phyloP scores from a whole-genome alignment of 2,329 filamentous ascomycete species.

The Colletotrichum camelliae region DNA sequence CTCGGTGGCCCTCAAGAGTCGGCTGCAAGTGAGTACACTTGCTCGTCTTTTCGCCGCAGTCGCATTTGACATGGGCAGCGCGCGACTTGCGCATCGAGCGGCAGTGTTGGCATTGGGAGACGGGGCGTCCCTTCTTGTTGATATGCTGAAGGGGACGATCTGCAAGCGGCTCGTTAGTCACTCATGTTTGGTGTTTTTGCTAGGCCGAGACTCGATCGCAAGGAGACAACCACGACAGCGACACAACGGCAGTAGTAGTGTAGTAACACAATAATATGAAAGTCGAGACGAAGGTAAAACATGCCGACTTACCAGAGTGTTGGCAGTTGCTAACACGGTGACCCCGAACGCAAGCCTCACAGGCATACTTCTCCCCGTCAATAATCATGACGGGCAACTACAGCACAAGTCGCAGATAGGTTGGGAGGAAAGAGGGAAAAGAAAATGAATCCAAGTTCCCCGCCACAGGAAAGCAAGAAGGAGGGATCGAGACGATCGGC shows the following conservation, averaged over 20 bases:
- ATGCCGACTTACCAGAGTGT: constrained; percentile 76
- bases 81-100: constrained; percentile 95
- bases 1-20: constrained; percentile 63
- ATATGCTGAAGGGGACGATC: constrained; percentile 93
- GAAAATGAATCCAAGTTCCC: constrained; percentile 16
- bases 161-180: constrained; percentile 42
- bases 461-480: constrained; percentile 11
- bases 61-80: constrained; percentile 92
- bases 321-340: constrained; percentile 99
- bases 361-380: constrained; percentile 97
- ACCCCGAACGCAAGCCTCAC: constrained; percentile 96
- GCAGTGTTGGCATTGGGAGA: constrained; percentile 98
- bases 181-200: constrained; percentile 12
- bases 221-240: background rate
- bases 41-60: constrained; percentile 92
- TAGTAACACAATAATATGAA: background rate
- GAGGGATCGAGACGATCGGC: constrained; percentile 19
- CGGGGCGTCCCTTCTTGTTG: constrained; percentile 96
- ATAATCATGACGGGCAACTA: constrained; percentile 68
- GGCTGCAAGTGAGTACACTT: constrained; percentile 67
- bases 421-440: constrained; percentile 3
- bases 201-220: background rate
- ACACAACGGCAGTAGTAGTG: background rate
- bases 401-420: background rate
- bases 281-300: background rate